Base-by-base conservation (phyloP, 2,329 filamentous ascomycete genomes). In the Cercospora citrullina region DNA sequence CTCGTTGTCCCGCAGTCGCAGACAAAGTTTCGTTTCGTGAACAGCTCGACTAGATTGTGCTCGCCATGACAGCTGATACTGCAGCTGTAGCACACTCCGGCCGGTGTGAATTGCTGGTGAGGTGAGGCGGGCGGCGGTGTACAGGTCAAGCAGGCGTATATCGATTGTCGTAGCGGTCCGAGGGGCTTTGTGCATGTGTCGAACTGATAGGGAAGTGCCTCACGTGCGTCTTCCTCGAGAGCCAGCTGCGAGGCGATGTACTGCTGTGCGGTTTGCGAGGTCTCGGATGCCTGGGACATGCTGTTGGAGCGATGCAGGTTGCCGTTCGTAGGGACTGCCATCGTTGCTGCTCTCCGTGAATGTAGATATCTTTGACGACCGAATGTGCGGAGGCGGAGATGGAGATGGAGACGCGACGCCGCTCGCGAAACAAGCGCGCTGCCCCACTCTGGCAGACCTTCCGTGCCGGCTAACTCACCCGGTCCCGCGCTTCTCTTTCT, bases 51-150 rank as follows among this genome's bases (percentile, higher is more conserved):
- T 28, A 99, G 88, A 1, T 87, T 91, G 78, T 99, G 95, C 76
- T 98, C 94, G 73, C 95, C 94, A 76, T 99, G 95, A 78, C 95
- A 99, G 74, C 94, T 91, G 68, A 99, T 93, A 6, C 94, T 97
- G 82, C 95, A 99, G 23, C 94, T 92, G 76, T 99, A 99, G 84
- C 95, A 99, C 66, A 99, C 88, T 28, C 92, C 95, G 3, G 94
- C 95, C 6, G 90, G 84, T 7, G 83, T 87, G 78, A 90, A 91
- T 0, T 89, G 82, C 60, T 89, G 88, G 53, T 86, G 83, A 1
- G 85, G 77, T 55, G 87, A 86, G 2, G 84, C 75, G 1, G 93
- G 91, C 8, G 91, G 87, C 8, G 95, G 93, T 70, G 93, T 96
- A 83, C 95, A 99, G 10, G 94, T 98, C 57, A 98, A 81, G 74